These are phyloP conservation scores for Sphaerostilbella broomeana DNA, from an alignment of 2,329 filamentous ascomycete species.

Conservation along the genomic window DNA sequence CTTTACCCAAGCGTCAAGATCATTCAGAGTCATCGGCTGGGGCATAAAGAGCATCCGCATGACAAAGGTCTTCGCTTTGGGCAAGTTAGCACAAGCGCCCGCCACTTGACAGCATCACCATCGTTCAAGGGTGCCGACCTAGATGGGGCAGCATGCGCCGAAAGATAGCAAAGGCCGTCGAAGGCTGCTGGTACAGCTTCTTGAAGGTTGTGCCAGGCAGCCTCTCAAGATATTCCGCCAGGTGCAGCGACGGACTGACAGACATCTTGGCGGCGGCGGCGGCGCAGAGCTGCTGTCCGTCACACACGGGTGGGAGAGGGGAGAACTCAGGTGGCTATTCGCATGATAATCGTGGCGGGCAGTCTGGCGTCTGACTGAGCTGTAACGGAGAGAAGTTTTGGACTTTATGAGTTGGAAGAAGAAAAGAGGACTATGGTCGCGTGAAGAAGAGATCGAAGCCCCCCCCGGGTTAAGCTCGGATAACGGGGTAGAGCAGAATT, in stretches of 20 bases:
- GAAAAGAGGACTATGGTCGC: no score
- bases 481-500: no score
- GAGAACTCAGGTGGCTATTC: constrained; percentile 2
- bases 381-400: background rate
- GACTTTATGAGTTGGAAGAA: no score
- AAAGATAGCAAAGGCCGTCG: constrained; percentile 91
- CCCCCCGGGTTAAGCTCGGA: no score
- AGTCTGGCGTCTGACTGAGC: constrained; percentile 2
- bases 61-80: constrained; percentile 84
- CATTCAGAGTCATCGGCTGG: constrained; percentile 66
- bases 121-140: constrained; percentile 44
- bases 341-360: constrained; percentile 2
- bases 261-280: constrained; percentile 37
- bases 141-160: constrained; percentile 92
- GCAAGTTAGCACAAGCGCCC: constrained; percentile 2
- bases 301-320: constrained; percentile 9
- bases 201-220: constrained; percentile 84
- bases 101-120: background rate
- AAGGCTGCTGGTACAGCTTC: constrained; percentile 91
- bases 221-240: constrained; percentile 88
- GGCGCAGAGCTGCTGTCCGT: constrained; percentile 20
- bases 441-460: no score
- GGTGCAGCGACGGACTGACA: constrained; percentile 45
- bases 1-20: constrained; percentile 82
- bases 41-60: constrained; percentile 94